Evolutionary conservation across 805 yeast species (phyloP).

Genomic region (Lipomyces yamadae): DNA sequence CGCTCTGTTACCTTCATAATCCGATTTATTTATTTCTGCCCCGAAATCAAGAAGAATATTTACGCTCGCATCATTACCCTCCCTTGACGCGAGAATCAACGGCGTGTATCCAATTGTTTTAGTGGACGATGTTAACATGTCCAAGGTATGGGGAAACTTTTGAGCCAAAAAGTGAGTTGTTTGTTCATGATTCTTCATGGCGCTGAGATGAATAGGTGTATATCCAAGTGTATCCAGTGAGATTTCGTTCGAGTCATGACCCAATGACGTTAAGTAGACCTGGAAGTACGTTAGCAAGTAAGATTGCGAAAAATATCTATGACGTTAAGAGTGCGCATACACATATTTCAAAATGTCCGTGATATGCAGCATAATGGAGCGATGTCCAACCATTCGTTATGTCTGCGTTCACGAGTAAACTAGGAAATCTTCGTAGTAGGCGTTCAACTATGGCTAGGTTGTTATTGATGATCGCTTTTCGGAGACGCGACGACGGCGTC

Average conservation of each 20-base stretch:
- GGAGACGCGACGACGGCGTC: conserved; percentile 68
- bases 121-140: conserved; percentile 62
- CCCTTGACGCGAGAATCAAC: conserved; percentile 67
- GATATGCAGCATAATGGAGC: conserved; percentile 76
- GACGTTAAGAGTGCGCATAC: conserved; percentile 42
- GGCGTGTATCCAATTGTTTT: conserved; percentile 44
- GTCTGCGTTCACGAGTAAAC: conserved; percentile 69
- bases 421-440: conserved; percentile 69
- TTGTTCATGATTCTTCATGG: conserved; percentile 66
- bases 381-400: conserved; percentile 75
- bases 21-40: conserved; percentile 74
- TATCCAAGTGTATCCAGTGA: conserved; percentile 59
- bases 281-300: background rate
- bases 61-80: conserved; percentile 66
- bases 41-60: conserved; percentile 71
- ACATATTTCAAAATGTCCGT: conserved; percentile 74
- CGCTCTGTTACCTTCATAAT: conserved; percentile 78
- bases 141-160: conserved; percentile 61
- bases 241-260: conserved; percentile 59
- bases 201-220: conserved; percentile 74
- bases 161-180: conserved; percentile 75
- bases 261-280: conserved; percentile 54
- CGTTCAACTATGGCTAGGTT: conserved; percentile 67
- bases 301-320: conserved; percentile 35
- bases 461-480: conserved; percentile 68